Base-by-base conservation (phyloP, 352 stramenopile species). In the Blastocystis sp. region DNA sequence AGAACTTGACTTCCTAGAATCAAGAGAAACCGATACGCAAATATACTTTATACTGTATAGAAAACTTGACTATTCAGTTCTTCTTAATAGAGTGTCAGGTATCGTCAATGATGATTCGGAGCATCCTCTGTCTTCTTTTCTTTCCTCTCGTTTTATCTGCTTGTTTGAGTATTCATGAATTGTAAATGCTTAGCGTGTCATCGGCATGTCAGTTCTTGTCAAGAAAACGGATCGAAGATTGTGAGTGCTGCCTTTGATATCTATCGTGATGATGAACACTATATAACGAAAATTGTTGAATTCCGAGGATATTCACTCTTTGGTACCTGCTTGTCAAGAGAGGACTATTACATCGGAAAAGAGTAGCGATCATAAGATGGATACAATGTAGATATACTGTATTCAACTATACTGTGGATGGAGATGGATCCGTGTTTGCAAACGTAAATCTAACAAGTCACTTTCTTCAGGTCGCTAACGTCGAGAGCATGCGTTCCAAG, bases 271-370 rank as follows among this genome's bases (percentile, higher is more conserved):
- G 66, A 78, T 51, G 57, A 7, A 0, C 6, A 35, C 42, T 43
- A 39, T 35, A 78, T 78, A 24, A 54, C 29, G 19, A 27, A 54
- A 1, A 78, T 78, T 35, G 39, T 35, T 24, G 43, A 59, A 51
- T 78, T 58, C 14, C 16, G 16, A 2, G 66, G 66, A 14, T 37
- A 57, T 19, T 59, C 37, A 29, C 37, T 78, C 9, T 9, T 14
- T n/a, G 37, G 21, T 5, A 58, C 37, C 7, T 78, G 66, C 42
- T 78, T 29, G 1, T n/a, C 19, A 11, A 16, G 16, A 27, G 32
- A 78, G 24, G 37, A 78, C 39, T 78, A 58, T 51, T 78, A 61
- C n/a, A 59, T 78, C 5, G 66, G 19, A 29, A 57, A 78, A n/a
- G 24, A 58, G 66, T 78, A 54, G 6, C 4, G 1, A 61, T 11